Evolutionary conservation across 495 filamentous ascomycete genomes (phyloP), one percentile per base, ranked within the genome.

Genomic region (Neurospora tetrasperma): DNA sequence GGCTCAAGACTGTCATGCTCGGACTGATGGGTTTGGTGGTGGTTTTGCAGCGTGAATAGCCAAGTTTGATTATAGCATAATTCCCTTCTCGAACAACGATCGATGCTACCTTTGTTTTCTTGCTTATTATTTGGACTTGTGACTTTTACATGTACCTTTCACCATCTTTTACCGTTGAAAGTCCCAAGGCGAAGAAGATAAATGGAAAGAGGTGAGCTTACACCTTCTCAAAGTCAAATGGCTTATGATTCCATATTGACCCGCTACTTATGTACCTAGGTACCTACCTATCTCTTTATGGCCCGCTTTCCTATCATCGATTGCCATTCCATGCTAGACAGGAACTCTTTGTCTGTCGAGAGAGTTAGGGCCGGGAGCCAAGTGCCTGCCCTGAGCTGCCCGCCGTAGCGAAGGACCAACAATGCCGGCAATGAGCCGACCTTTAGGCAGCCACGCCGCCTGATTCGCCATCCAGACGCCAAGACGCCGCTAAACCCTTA

Each of bases 1-100:
- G 96, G 96, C 78, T 98, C 76, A 99, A 99, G 88, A 94, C 91
- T 16, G 94, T 90, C 2, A 90, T 98, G 87, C 80, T 99, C 78
- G 95, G 93, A 4, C 84, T 98, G 6, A 99, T 99, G 96, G 96
- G 96, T 0, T 79, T 98, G 77, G 90, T 97, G 85, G 96, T 98
- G 14, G 90, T 98, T 20, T 82, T 98, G 78, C 96, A 99, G 81
- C 84, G 96, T 77, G 96, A 99, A 82, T 94, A 80, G 59, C 35
- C 44, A 42, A 41, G 43, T 35, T 66, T 9, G 14, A 35, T 14
- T 66, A 66, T 35, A 35, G 3, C 54, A 31, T 66, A 5, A 16
- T 66, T 66, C 54, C 54, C 54, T 35, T 66, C 14, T 18, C 3
- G 27, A 66, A 66, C 54, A 66, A 27, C 54, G 27, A 4, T 66